phyloP scores from a whole-genome alignment of 1,284 basidiomycete species.

The Sphagnurus paluster region DNA sequence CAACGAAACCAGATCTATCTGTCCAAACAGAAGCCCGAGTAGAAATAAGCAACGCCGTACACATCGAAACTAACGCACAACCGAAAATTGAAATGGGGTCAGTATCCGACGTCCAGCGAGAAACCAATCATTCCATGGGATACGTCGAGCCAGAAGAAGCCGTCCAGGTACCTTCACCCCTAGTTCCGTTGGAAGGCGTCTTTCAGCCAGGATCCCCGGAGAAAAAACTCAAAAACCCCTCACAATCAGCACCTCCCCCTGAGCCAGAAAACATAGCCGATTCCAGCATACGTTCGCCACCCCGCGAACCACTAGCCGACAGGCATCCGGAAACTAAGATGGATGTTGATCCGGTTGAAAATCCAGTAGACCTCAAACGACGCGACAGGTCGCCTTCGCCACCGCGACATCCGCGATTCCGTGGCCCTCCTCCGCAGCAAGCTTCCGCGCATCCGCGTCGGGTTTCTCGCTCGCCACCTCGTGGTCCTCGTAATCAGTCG shows the following conservation, averaged over 20 bases:
- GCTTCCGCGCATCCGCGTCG: conserved; percentile 15
- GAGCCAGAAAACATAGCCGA: not conserved
- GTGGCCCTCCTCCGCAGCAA: conserved; percentile 8
- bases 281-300: not conserved
- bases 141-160: not conserved
- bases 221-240: too few species aligned
- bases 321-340: not conserved
- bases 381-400: conserved; percentile 21
- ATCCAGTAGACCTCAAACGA: conserved; percentile 7
- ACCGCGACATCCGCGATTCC: conserved; percentile 22
- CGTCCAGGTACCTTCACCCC: not conserved
- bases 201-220: too few species aligned
- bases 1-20: not conserved
- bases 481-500: conserved; percentile 40
- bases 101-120: too few species aligned
- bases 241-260: not conserved
- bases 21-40: not conserved
- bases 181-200: too few species aligned
- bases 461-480: conserved; percentile 35
- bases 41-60: too few species aligned
- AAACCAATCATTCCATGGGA: too few species aligned
- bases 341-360: conserved; percentile 3
- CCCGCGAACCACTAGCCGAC: conserved; percentile 4
- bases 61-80: too few species aligned
- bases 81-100: too few species aligned